Conservation (phyloP, 768 basidiomycete species). For the Phlebiopsis gigantea region DNA sequence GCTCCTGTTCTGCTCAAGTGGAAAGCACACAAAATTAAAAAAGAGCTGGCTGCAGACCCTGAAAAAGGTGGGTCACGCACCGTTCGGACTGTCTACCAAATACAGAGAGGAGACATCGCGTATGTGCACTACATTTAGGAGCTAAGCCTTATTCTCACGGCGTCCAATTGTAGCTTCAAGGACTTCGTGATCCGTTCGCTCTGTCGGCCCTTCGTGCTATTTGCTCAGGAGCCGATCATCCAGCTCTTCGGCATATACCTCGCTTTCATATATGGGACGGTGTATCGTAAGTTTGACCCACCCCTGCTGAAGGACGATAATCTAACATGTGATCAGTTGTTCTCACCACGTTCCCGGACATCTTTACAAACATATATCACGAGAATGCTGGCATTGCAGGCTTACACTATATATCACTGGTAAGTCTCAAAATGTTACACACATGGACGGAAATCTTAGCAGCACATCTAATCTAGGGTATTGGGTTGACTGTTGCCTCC, state of each 20-base stretch:
- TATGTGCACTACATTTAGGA: constrained; percentile 17
- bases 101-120: constrained; percentile 37
- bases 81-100: constrained; percentile 46
- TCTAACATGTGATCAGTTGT: constrained; percentile 41
- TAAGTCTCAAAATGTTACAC: constrained; percentile 24
- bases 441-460: too few relatives aligned
- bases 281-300: constrained; percentile 42
- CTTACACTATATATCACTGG: constrained; percentile 69
- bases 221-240: constrained; percentile 56
- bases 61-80: constrained; percentile 37
- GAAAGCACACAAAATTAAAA: constrained; percentile 44
- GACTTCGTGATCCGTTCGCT: constrained; percentile 48
- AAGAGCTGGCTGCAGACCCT: constrained; percentile 31
- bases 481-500: constrained; percentile 51
- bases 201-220: constrained; percentile 63
- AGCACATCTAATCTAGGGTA: constrained; percentile 32
- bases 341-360: constrained; percentile 56
- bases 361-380: constrained; percentile 51
- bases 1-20: constrained; percentile 34
- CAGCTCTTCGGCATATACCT: constrained; percentile 65
- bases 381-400: constrained; percentile 54
- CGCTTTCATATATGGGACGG: constrained; percentile 61
- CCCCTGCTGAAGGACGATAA: background rate
- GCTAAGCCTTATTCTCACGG: background rate
- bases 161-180: constrained; percentile 38